These are phyloP conservation scores for Rhizophagus prolifer DNA, from an alignment of 192 early-diverging fungal species.

Conservation along the genomic window DNA sequence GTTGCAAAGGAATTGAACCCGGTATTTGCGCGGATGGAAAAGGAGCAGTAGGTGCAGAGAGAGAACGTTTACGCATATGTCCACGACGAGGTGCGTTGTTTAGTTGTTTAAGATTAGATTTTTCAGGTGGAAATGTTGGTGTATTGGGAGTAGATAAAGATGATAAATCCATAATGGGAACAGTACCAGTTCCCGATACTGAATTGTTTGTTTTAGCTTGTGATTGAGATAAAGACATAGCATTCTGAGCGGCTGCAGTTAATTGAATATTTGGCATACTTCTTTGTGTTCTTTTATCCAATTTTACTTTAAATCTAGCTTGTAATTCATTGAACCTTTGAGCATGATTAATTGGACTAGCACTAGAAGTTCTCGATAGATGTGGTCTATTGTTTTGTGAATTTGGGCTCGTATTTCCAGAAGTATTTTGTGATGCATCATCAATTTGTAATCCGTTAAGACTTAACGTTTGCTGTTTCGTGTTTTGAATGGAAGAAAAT, in stretches of 20 bases:
- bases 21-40: not conserved
- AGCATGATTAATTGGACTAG: slow-evolving; percentile 26
- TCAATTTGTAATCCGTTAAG: slow-evolving; percentile 9
- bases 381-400: slow-evolving; percentile 2
- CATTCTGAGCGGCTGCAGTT: not conserved
- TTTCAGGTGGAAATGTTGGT: slow-evolving; percentile 9
- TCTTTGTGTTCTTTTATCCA: slow-evolving; percentile 20
- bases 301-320: slow-evolving; percentile 27
- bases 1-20: slow-evolving; percentile 13
- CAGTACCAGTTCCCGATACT: not conserved
- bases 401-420: slow-evolving; percentile 10
- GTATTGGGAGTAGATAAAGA: slow-evolving; percentile 20
- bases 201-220: not conserved
- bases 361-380: not conserved
- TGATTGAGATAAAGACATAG: slow-evolving; percentile 5
- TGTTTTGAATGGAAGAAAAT: slow-evolving; percentile 6
- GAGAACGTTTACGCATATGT: slow-evolving; percentile 30
- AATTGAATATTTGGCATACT: slow-evolving; percentile 32
- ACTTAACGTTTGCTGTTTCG: not conserved
- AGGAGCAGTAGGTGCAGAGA: slow-evolving; percentile 23
- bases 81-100: slow-evolving; percentile 16
- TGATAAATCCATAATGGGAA: not conserved
- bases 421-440: not conserved
- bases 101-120: not conserved
- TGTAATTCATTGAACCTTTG: slow-evolving; percentile 22